Base-by-base conservation (phyloP, 1,284 basidiomycete genomes). In the Ceratobasidium sp. region DNA sequence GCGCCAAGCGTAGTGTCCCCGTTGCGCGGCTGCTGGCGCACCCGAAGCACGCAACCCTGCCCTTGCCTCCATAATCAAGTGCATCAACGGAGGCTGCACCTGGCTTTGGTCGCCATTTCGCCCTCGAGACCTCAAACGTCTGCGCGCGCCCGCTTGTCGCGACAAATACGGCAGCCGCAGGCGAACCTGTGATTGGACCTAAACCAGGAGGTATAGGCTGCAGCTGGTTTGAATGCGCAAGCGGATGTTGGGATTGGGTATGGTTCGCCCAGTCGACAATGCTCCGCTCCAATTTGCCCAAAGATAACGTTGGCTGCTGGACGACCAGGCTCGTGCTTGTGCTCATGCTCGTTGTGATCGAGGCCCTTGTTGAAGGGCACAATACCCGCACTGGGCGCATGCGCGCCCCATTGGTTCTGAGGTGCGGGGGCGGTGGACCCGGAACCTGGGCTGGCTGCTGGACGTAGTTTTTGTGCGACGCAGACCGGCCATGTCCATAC, bases 181-280 rank as follows among this genome's bases (percentile, higher is more conserved):
- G 64, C n/a, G n/a, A n/a, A n/a, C n/a, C n/a, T n/a, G n/a, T n/a
- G 33, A 66, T 66, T 12, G 61, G 61, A 64, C 23, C 65, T 26
- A 67, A 52, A 23, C 33, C 59, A 46, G 71, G 61, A 2, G 71
- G 71, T 12, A 52, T 20, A 9, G 61, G 71, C 57, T 57, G 52
- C 5, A 61, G 71, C 48, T 64, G 61, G 40, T 74, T 74, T 48
- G 71, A 61, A 23, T 74, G 71, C 1, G 71, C 50, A n/a, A 74
- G 71, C 3, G 71, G 71, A 17, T 74, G 71, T 61, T 74, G 71
- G 23, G 59, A 64, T 12, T 74, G 56, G 33, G 59, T 74, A 46
- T 74, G 71, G 33, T 64, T 74, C 71, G 71, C 71, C 71, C 71
- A 74, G 33, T 74, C 71, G 26, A 74, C 61, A 28, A 74, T 56